phyloP scores from a whole-genome alignment of 176 grass and related monocot species.

The Coix lacrymajobi region DNA sequence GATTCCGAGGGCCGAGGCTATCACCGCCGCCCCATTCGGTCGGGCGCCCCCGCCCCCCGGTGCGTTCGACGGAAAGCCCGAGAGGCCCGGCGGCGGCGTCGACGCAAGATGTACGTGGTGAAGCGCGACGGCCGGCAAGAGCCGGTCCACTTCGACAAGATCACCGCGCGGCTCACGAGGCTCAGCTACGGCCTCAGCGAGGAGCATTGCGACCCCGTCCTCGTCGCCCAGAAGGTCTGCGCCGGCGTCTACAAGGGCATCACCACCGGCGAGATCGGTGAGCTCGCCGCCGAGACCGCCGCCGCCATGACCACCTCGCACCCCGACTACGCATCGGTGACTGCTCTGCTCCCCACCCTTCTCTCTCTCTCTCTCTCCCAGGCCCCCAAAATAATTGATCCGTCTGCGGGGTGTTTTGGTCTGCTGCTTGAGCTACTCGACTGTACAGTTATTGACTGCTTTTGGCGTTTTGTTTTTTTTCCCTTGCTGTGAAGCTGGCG shows the following conservation, averaged over 20 bases:
- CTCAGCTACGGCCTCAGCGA: conserved; percentile 53
- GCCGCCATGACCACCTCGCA: conserved; percentile 54
- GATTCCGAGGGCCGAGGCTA: not conserved
- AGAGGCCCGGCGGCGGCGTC: not conserved
- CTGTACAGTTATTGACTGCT: not conserved
- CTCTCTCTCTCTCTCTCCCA: too few species aligned
- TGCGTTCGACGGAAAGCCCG: conserved; percentile 35
- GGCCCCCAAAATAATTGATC: not conserved
- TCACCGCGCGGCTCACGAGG: conserved; percentile 58
- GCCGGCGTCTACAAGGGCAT: conserved; percentile 63
- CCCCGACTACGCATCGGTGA: conserved; percentile 55
- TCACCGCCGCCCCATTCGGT: not conserved
- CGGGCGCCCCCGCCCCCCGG: not conserved
- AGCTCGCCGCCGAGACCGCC: conserved; percentile 61
- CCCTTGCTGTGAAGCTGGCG: conserved; percentile 48
- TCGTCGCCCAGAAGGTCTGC: conserved; percentile 64
- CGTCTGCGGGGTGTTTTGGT: not conserved
- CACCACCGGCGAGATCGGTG: conserved; percentile 54
- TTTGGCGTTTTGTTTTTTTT: not conserved
- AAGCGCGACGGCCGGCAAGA: conserved; percentile 61
- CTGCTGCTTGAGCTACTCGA: not conserved
- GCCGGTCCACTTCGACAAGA: conserved; percentile 66
- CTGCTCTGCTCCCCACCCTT: not conserved
- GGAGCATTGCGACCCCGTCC: conserved; percentile 69
- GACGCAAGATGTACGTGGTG: conserved; percentile 49